Percentiles rank a stretch among this genome's conserved stretches.
Evolutionary conservation across 257 asterid species (phyloP).

Genomic region (Forsythia viridissima): DNA sequence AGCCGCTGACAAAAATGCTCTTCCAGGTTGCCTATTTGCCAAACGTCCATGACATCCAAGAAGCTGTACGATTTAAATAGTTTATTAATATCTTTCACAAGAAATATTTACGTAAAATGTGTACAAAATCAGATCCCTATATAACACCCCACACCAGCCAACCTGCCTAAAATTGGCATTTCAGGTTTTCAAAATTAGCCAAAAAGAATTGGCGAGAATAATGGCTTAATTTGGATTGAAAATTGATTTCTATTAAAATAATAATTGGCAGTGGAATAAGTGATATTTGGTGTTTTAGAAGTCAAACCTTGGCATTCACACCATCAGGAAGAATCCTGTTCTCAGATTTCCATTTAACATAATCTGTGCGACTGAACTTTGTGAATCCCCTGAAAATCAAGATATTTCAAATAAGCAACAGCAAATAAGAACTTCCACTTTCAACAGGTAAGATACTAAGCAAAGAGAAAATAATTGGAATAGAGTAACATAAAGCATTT

Average conservation of each 20-base stretch:
- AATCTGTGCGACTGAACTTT: slow-evolving; percentile 28
- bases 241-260: too few relatives aligned
- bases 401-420: slow-evolving; percentile 6
- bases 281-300: not conserved
- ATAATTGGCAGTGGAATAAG: not conserved
- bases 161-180: not conserved
- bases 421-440: not conserved
- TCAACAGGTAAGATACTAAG: not conserved
- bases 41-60: slow-evolving; percentile 41
- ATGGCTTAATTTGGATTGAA: too few relatives aligned
- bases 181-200: not conserved
- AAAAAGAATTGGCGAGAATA: too few relatives aligned
- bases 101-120: too few relatives aligned
- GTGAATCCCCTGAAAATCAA: slow-evolving; percentile 39
- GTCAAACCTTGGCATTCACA: slow-evolving; percentile 44
- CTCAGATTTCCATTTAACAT: slow-evolving; percentile 30
- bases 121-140: not conserved
- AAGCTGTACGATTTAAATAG: slow-evolving; percentile 25
- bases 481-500: not conserved
- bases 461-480: not conserved
- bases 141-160: not conserved
- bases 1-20: slow-evolving; percentile 32
- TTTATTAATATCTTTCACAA: not conserved
- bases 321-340: slow-evolving; percentile 33
- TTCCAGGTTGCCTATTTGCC: slow-evolving; percentile 34